Base-by-base conservation (phyloP, 2,329 filamentous ascomycete genomes). In the Elsinoe ampelina region DNA sequence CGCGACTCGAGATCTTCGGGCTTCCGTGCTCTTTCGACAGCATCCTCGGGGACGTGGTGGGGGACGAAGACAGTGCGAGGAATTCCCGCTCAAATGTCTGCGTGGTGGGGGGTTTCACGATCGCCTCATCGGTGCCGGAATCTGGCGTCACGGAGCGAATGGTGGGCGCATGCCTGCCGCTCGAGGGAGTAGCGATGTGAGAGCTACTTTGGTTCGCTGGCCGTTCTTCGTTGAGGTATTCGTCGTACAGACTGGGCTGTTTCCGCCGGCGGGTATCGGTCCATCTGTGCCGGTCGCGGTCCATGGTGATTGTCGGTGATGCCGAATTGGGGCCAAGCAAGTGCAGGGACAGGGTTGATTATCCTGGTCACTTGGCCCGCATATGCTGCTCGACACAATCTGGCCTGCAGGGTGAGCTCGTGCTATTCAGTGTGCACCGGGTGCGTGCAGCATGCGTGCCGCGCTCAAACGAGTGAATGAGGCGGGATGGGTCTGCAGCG, bases 101-200 rank as follows among this genome's bases (percentile, higher is more conserved):
- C 13, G 41, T 50, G 10, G 38, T 55, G 3, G 55, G 54, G 12
- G 58, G 45, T n/a, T 55, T 39, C 7, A 58, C 50, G 26, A 59
- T 50, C 22, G 42, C 47, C 51, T 60, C 59, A 34, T 58, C 57
- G 1, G 52, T 47, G 15, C 45, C 45, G 17, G 56, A 56, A 42
- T 89, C 85, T 62, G 85, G 84, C 60, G 84, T 87, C 61, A 87
- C 82, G 57, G 83, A 74, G 61, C 85, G 81, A 64, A 85, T 80
- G 45, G 79, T 80, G 61, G 58, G 59, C 26, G 48, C 54, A 22
- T 58, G 47, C 17, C 58, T 43, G 32, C 60, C 60, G 22, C 60
- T 65, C 52, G 56, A 60, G 60, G 32, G 20, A 13, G 57, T 15
- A 22, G 50, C 39, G 38, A 36, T 55, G 8, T 52, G 38, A 17